Conservation (phyloP, 2,329 filamentous ascomycete genomes). For the Incumbomyces delicatus region DNA sequence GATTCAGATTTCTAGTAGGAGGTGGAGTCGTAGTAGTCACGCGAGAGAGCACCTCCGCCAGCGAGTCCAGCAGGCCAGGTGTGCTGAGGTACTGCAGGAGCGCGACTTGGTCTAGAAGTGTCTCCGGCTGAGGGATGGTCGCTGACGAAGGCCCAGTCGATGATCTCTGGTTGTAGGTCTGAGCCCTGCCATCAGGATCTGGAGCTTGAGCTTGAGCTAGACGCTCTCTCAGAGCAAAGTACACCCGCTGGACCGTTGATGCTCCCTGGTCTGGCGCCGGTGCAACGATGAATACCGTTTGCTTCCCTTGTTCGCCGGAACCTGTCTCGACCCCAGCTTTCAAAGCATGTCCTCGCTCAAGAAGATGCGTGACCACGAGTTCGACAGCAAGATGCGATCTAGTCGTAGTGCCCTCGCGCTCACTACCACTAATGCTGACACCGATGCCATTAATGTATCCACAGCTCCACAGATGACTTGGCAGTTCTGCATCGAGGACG, state of each 20-base stretch:
- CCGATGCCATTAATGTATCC: slow-evolving; percentile 12
- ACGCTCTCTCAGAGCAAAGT: slow-evolving; percentile 8
- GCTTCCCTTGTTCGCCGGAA: background rate
- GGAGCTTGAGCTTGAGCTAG: slow-evolving; percentile 2
- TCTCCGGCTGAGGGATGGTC: slow-evolving; percentile 5
- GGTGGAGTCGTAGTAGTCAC: background rate
- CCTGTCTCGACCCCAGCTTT: background rate
- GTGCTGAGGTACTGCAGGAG: slow-evolving; percentile 17
- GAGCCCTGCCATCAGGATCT: no score
- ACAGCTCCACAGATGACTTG: slow-evolving; percentile 9
- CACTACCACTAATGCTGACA: no score
- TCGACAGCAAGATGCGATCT: background rate
- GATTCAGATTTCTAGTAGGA: no score
- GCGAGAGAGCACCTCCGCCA: slow-evolving; percentile 9
- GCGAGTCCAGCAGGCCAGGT: slow-evolving; percentile 11
- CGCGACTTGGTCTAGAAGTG: slow-evolving; percentile 12
- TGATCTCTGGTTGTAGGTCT: no score
- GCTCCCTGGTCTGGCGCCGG: background rate
- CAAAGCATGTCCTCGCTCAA: background rate
- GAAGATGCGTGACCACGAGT: slow-evolving; percentile 7
- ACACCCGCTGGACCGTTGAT: background rate
- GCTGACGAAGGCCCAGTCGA: background rate
- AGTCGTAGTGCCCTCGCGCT: background rate
- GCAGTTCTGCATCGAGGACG: slow-evolving; percentile 9
- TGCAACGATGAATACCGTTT: slow-evolving; percentile 5